Evolutionary conservation across 139 green algal species (phyloP).

Genomic region (Deuterostichococcus epilithicus): DNA sequence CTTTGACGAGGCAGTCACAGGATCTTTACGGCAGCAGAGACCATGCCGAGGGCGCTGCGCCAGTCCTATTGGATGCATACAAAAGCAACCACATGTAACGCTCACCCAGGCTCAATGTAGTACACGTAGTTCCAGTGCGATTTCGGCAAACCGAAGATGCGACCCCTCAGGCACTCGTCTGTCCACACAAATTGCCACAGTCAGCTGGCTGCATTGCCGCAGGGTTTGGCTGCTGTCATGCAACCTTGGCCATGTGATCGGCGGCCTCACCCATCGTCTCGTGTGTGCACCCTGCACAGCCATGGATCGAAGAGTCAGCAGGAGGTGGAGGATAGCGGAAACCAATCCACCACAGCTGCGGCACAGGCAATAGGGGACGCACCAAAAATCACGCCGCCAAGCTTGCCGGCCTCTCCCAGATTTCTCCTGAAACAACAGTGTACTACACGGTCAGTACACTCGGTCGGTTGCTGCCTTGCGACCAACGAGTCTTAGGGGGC

Average conservation of each 20-base stretch:
- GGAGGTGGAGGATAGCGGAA: neutral
- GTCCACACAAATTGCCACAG: too few relatives aligned
- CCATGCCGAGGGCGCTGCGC: too few relatives aligned
- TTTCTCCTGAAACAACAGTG: constrained; percentile 18
- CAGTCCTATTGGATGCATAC: neutral
- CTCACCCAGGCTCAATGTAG: constrained; percentile 34
- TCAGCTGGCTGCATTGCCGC: too few relatives aligned
- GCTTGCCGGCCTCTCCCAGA: constrained; percentile 6
- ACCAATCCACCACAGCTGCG: neutral
- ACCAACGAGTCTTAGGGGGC: too few relatives aligned
- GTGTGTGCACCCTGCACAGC: constrained; percentile 35
- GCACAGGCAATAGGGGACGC: neutral
- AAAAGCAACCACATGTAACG: neutral
- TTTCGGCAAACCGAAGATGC: constrained; percentile 44
- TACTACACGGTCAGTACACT: too few relatives aligned
- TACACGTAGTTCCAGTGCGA: constrained; percentile 54
- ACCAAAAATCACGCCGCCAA: constrained; percentile 49
- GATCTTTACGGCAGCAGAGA: too few relatives aligned
- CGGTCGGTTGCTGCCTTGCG: too few relatives aligned
- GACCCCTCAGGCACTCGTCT: constrained; percentile 29
- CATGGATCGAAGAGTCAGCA: neutral
- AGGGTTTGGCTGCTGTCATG: too few relatives aligned
- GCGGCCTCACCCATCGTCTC: constrained; percentile 34
- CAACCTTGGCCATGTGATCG: too few relatives aligned
- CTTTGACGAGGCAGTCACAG: too few relatives aligned